These are phyloP conservation scores for Colletotrichum melonis DNA, from an alignment of 2,329 filamentous ascomycete species.

Conservation along the genomic window DNA sequence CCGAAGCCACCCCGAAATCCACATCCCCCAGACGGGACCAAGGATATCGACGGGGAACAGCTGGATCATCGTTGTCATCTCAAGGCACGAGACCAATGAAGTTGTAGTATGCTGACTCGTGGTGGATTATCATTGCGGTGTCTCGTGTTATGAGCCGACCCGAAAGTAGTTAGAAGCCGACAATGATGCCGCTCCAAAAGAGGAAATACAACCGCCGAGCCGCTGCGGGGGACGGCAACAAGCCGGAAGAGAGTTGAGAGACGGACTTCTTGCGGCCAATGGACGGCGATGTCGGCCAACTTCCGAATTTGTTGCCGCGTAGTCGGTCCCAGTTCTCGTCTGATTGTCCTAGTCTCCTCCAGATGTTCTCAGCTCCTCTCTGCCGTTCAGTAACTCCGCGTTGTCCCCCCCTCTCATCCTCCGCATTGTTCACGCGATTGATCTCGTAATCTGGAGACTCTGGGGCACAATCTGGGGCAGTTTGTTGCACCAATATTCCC, in stretches of 20 bases:
- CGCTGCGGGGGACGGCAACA: not conserved
- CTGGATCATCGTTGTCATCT: not conserved
- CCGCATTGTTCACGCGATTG: not conserved
- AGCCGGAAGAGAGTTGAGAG: not conserved
- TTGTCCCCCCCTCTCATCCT: not conserved
- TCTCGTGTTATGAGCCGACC: not conserved
- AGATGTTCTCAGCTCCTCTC: not conserved
- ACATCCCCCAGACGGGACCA: constrained; percentile 9
- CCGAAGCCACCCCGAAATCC: not conserved
- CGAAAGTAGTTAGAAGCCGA: constrained; percentile 3
- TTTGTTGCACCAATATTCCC: not conserved
- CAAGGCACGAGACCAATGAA: not conserved
- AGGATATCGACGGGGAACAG: not conserved
- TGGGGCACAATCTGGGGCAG: constrained; percentile 4
- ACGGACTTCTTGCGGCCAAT: not conserved
- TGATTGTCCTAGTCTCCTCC: not conserved
- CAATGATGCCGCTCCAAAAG: not conserved
- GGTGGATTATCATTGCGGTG: constrained; percentile 9
- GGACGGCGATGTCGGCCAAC: not conserved
- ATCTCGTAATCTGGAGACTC: constrained; percentile 8
- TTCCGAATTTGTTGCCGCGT: not conserved
- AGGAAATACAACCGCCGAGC: not conserved
- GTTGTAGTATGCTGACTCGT: constrained; percentile 18
- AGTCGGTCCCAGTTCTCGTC: not conserved
- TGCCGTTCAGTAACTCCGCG: not conserved